phyloP scores from a whole-genome alignment of 768 basidiomycete species.

The Lactarius hatsudake region DNA sequence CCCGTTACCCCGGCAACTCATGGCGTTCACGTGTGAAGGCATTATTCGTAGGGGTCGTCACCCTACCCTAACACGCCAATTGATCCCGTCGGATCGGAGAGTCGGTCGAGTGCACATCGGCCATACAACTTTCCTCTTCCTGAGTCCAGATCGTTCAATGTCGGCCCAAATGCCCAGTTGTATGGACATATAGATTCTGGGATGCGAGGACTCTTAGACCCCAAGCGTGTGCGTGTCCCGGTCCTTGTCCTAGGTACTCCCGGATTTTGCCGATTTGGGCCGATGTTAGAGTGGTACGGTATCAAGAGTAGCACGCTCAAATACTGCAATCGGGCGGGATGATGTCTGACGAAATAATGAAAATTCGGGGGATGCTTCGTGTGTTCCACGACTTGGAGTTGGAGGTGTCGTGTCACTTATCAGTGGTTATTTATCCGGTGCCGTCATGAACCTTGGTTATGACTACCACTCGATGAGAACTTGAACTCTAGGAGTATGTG shows the following conservation, averaged over 20 bases:
- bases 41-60: not conserved
- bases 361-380: not conserved
- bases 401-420: not conserved
- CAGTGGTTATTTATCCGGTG: too few relatives aligned
- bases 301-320: not conserved
- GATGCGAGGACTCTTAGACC: too few relatives aligned
- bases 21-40: not conserved
- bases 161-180: too few relatives aligned
- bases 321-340: not conserved
- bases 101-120: not conserved
- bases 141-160: too few relatives aligned
- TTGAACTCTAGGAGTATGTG: too few relatives aligned
- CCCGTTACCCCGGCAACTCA: not conserved
- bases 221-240: too few relatives aligned
- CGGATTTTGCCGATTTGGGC: too few relatives aligned
- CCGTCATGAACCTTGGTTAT: too few relatives aligned
- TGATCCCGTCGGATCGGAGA: not conserved
- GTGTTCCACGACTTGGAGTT: not conserved
- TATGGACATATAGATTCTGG: too few relatives aligned
- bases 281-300: too few relatives aligned
- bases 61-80: not conserved
- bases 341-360: not conserved
- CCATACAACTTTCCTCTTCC: not conserved
- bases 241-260: too few relatives aligned
- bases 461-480: too few relatives aligned